A percentile compares a stretch with the other conserved stretches of the same genome.
These are phyloP conservation scores for Pterocarpus santalinus DNA, from an alignment of 306 rosid species.

Conservation along the genomic window DNA sequence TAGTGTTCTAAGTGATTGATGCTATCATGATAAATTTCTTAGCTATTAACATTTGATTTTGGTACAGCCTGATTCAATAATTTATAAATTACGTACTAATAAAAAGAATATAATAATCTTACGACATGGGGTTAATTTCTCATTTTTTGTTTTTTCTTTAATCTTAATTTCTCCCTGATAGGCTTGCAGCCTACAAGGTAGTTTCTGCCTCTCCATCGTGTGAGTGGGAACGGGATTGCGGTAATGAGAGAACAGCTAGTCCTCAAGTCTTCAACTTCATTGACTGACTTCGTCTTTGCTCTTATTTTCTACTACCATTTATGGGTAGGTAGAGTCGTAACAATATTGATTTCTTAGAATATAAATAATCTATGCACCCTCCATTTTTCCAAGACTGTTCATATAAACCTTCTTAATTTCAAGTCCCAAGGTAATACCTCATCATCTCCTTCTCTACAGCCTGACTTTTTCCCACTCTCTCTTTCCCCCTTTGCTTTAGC, in stretches of 20 bases:
- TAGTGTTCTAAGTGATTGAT: background rate
- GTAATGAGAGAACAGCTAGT: slow-evolving; percentile 48
- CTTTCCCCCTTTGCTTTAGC: slow-evolving; percentile 38
- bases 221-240: slow-evolving; percentile 42
- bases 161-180: background rate
- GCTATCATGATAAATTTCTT: slow-evolving; percentile 7
- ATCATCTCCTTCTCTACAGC: slow-evolving; percentile 5
- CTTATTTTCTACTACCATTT: slow-evolving; percentile 34
- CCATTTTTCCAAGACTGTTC: background rate
- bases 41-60: background rate
- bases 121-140: background rate
- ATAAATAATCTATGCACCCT: too few species aligned
- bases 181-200: slow-evolving; percentile 26
- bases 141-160: background rate
- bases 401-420: slow-evolving; percentile 54
- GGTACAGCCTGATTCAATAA: background rate
- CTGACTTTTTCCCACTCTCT: slow-evolving; percentile 47
- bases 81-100: slow-evolving; percentile 12
- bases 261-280: slow-evolving; percentile 52
- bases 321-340: slow-evolving; percentile 44
- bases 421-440: slow-evolving; percentile 67
- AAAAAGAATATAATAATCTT: background rate
- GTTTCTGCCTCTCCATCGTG: slow-evolving; percentile 34
- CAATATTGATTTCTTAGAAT: too few species aligned
- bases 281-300: slow-evolving; percentile 50